phyloP scores from a whole-genome alignment of 2,329 filamentous ascomycete genomes.

The Sphaceloma murrayae region DNA sequence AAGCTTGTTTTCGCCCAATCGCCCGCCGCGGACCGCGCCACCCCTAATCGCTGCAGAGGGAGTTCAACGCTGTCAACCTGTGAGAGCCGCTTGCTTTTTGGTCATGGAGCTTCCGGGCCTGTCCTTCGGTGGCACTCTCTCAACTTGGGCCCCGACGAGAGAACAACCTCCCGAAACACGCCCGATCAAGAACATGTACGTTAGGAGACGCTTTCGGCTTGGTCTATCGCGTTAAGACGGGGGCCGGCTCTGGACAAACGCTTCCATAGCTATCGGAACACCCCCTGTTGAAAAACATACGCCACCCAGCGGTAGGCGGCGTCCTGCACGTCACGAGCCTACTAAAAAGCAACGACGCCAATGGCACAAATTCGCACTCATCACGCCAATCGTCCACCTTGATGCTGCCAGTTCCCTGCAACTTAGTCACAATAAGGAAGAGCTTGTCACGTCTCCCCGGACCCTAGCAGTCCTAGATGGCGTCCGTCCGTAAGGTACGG shows the following conservation, averaged over 20 bases:
- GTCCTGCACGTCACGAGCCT: slow-evolving; percentile 9
- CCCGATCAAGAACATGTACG: too few relatives aligned
- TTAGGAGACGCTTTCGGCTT: too few relatives aligned
- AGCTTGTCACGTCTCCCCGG: slow-evolving; percentile 2
- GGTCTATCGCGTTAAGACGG: too few relatives aligned
- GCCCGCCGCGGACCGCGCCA: slow-evolving; percentile 6
- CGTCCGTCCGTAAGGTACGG: slow-evolving; percentile 7
- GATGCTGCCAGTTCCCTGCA: slow-evolving; percentile 10
- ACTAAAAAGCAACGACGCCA: slow-evolving; percentile 11
- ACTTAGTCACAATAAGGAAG: slow-evolving; percentile 2
- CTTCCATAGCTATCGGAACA: slow-evolving; percentile 3
- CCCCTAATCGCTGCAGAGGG: neutral
- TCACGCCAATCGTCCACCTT: neutral
- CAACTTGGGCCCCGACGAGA: too few relatives aligned
- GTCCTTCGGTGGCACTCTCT: too few relatives aligned
- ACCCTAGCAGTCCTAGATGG: neutral
- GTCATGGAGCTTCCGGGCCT: too few relatives aligned
- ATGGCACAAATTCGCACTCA: neutral
- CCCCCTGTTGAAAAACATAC: too few relatives aligned
- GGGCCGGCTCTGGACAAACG: neutral
- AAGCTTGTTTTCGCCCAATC: slow-evolving; percentile 3
- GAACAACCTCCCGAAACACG: too few relatives aligned
- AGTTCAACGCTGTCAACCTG: slow-evolving; percentile 4
- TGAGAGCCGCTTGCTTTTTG: neutral
- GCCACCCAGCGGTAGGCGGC: neutral